Evolutionary conservation across 805 yeast genomes (phyloP).

Genomic region (Candida dajiaensis): DNA sequence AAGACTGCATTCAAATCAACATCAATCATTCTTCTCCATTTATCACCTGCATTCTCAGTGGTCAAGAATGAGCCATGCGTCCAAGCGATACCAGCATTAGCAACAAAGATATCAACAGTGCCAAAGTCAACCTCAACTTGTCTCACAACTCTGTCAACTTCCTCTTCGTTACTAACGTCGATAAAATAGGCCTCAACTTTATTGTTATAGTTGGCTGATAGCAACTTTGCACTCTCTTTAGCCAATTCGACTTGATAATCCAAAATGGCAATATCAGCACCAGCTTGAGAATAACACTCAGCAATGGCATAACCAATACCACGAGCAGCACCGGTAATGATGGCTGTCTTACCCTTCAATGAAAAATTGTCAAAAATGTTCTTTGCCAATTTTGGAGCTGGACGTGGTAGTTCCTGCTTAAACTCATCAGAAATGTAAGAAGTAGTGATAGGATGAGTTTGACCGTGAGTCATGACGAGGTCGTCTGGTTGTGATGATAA

Average conservation of each 20-base stretch:
- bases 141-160: conserved; percentile 23
- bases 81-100: conserved; percentile 90
- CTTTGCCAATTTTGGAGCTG: conserved; percentile 44
- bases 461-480: conserved; percentile 3
- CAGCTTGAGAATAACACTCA: conserved; percentile 79
- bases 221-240: conserved; percentile 52
- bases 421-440: conserved; percentile 22
- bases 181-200: conserved; percentile 47
- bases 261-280: conserved; percentile 66
- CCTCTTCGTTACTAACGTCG: conserved; percentile 23
- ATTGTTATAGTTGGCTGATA: conserved; percentile 54
- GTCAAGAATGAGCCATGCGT: conserved; percentile 51
- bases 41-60: conserved; percentile 28
- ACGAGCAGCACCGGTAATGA: conserved; percentile 78
- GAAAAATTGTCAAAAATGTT: conserved; percentile 66
- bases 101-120: conserved; percentile 75
- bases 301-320: conserved; percentile 84
- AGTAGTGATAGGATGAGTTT: conserved; percentile 1
- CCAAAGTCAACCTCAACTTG: conserved; percentile 58
- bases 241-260: conserved; percentile 29
- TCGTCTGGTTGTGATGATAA: too few relatives aligned
- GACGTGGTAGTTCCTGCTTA: conserved; percentile 40
- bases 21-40: conserved; percentile 69
- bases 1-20: conserved; percentile 78
- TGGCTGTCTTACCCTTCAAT: conserved; percentile 75